These are phyloP conservation scores for Hydnomerulius pinastri DNA, from an alignment of 768 basidiomycete genomes.

Conservation along the genomic window DNA sequence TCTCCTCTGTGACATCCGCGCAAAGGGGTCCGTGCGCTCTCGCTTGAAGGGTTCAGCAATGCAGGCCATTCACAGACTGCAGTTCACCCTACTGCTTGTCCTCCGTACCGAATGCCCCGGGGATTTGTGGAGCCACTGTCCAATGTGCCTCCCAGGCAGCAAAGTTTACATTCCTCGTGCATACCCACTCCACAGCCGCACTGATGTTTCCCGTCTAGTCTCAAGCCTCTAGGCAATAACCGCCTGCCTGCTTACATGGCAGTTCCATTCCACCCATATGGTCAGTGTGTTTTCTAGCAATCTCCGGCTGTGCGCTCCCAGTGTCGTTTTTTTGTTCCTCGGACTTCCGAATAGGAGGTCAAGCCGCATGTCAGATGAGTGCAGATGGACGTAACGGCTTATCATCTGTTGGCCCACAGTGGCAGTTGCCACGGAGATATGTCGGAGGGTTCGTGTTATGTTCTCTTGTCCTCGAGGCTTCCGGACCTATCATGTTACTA, in stretches of 20 bases:
- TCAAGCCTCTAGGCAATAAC: not conserved
- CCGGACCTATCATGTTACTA: not conserved
- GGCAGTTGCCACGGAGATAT: constrained; percentile 9
- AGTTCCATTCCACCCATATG: not conserved
- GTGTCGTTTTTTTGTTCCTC: constrained; percentile 2
- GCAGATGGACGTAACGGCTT: not conserved
- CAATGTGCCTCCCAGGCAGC: constrained; percentile 1
- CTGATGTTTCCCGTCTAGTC: not conserved
- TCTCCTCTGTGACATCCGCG: no score
- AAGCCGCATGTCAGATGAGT: constrained; percentile 4
- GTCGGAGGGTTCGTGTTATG: constrained; percentile 1
- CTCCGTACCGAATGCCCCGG: constrained; percentile 17
- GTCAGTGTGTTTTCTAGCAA: not conserved
- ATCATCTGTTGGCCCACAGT: constrained; percentile 6
- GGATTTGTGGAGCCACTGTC: constrained; percentile 2
- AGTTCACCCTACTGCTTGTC: no score
- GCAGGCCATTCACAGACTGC: no score
- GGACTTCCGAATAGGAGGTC: constrained; percentile 8
- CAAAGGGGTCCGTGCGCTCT: no score
- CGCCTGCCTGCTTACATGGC: not conserved
- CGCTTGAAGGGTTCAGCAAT: not conserved
- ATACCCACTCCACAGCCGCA: constrained; percentile 12
- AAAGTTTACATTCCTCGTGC: constrained; percentile 10
- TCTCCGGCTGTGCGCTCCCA: not conserved
- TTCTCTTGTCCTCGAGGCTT: constrained; percentile 10